A percentile compares a stretch with the other conserved stretches of the same genome.
phyloP scores from a whole-genome alignment of 176 grass and related monocot genomes.

The Thalia dealbata region DNA sequence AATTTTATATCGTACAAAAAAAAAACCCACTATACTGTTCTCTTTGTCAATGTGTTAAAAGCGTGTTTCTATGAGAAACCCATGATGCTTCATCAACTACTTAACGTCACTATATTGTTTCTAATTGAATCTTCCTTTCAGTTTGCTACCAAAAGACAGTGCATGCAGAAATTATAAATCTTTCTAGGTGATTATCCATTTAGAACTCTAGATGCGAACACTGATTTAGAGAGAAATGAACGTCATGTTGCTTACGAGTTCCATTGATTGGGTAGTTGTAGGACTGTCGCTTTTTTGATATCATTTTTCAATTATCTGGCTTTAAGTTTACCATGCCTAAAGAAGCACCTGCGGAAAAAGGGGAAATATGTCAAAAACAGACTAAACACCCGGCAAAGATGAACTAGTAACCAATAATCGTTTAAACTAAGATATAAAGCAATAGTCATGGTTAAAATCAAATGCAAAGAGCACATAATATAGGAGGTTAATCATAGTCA shows the following conservation, averaged over 20 bases:
- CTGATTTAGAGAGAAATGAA: neutral
- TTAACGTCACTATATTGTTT: neutral
- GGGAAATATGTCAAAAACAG: neutral
- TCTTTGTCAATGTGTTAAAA: neutral
- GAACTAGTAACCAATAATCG: neutral
- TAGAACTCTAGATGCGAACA: neutral
- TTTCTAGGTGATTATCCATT: neutral
- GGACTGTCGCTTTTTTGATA: neutral
- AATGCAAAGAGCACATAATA: neutral
- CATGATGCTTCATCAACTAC: neutral
- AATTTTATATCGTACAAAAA: neutral
- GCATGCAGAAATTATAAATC: neutral
- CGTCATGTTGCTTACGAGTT: conserved; percentile 1
- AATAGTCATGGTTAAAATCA: neutral
- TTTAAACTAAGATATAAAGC: neutral
- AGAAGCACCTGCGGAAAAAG: neutral
- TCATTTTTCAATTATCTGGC: neutral
- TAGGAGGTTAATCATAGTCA: neutral
- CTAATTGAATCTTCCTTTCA: neutral
- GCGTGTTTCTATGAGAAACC: neutral
- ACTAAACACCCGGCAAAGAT: neutral
- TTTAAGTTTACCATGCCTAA: neutral
- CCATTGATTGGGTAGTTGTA: neutral
- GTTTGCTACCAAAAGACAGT: neutral
- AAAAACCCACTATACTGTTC: neutral